Evolutionary conservation across 2,329 filamentous ascomycete genomes (phyloP).

Genomic region (Elsinoe ampelina): DNA sequence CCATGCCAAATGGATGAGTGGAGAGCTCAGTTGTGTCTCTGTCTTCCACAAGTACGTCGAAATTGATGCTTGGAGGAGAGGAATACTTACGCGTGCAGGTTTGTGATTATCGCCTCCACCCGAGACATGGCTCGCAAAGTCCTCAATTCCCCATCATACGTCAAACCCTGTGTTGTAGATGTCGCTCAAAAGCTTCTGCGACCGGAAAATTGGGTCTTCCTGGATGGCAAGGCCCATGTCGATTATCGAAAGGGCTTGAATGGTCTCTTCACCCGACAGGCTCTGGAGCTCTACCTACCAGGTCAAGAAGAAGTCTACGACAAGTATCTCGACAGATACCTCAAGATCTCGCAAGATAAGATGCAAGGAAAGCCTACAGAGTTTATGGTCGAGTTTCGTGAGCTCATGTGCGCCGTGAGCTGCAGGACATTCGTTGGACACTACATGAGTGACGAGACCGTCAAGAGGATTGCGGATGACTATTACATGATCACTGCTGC

Average conservation of each 20-base stretch:
- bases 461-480: constrained; percentile 92
- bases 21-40: constrained; percentile 87
- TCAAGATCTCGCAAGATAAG: constrained; percentile 56
- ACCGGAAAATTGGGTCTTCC: constrained; percentile 89
- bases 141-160: constrained; percentile 84
- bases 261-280: constrained; percentile 82
- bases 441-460: constrained; percentile 81
- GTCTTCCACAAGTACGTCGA: constrained; percentile 86
- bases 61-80: neutral
- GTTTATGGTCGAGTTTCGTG: constrained; percentile 88
- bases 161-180: constrained; percentile 95
- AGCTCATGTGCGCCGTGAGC: constrained; percentile 88
- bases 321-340: constrained; percentile 70
- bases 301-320: constrained; percentile 89
- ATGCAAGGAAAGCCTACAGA: constrained; percentile 64
- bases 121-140: constrained; percentile 95
- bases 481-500: constrained; percentile 96
- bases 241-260: constrained; percentile 97
- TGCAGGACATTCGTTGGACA: constrained; percentile 95
- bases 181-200: constrained; percentile 88
- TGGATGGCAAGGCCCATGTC: constrained; percentile 89
- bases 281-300: constrained; percentile 79
- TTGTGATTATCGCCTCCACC: constrained; percentile 91
- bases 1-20: constrained; percentile 84
- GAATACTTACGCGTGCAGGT: constrained; percentile 46